Conservation (phyloP, 345 rosid genomes). For the Kernera saxatilis region DNA sequence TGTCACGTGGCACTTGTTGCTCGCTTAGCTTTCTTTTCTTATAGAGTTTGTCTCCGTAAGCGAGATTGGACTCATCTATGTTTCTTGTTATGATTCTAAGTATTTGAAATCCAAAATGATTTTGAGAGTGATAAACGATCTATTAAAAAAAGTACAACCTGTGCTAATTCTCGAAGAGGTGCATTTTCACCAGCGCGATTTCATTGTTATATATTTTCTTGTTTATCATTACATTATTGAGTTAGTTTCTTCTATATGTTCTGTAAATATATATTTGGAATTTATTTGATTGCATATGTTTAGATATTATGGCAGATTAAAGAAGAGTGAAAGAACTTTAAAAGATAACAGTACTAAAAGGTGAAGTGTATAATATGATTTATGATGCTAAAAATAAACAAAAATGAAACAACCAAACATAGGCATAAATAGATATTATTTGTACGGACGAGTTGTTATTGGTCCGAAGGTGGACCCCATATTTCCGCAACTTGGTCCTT, state of each 20-base stretch:
- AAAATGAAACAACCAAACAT: conserved; percentile 16
- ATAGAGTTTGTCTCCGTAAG: background rate
- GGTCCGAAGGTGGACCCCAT: conserved; percentile 15
- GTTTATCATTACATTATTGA: background rate
- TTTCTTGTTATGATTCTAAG: conserved; percentile 9
- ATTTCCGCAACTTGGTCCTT: conserved; percentile 24
- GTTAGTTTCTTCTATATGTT: background rate
- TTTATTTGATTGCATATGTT: background rate
- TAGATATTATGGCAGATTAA: background rate
- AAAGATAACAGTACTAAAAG: background rate
- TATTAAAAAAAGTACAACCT: background rate
- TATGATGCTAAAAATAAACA: conserved; percentile 3
- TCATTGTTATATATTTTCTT: background rate
- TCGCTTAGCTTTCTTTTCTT: background rate
- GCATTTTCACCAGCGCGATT: background rate
- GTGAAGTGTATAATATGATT: background rate
- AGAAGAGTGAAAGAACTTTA: background rate
- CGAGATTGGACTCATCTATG: background rate
- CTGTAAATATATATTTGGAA: too few species aligned
- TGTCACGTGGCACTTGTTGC: conserved; percentile 21
- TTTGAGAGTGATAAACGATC: background rate
- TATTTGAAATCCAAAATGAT: background rate
- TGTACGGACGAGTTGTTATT: conserved; percentile 24
- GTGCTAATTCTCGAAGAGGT: background rate
- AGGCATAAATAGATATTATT: conserved; percentile 19